Conservation (phyloP, 2,329 filamentous ascomycete genomes). For the Coniochaeta sp. region DNA sequence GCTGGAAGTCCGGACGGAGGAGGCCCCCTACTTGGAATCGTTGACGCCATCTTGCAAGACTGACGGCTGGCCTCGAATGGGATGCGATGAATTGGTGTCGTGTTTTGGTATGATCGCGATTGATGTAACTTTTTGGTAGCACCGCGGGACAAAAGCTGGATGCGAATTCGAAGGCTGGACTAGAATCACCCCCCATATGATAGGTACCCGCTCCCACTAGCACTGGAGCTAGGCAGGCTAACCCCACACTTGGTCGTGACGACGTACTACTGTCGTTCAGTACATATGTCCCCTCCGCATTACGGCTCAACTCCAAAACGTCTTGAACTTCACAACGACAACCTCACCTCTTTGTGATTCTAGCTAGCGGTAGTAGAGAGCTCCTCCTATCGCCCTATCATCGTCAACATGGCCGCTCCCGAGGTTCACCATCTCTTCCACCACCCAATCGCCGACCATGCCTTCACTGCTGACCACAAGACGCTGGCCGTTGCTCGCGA, state of each 20-base stretch:
- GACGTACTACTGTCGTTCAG: background rate
- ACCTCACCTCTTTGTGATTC: background rate
- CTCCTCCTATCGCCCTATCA: constrained; percentile 67
- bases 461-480: constrained; percentile 86
- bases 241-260: too few relatives aligned
- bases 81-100: background rate
- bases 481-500: constrained; percentile 89
- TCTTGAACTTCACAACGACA: background rate
- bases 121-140: background rate
- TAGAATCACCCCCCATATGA: background rate
- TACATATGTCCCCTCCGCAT: background rate
- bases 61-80: background rate
- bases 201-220: background rate
- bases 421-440: constrained; percentile 98
- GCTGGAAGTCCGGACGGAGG: constrained; percentile 21
- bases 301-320: background rate
- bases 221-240: background rate
- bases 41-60: constrained; percentile 23
- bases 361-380: constrained; percentile 84
- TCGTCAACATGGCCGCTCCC: constrained; percentile 63
- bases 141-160: background rate
- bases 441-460: constrained; percentile 92
- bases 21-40: constrained; percentile 19
- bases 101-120: background rate
- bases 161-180: too few relatives aligned